A percentile compares a stretch with the other conserved stretches of the same genome.
phyloP scores from a whole-genome alignment of 352 stramenopile species.

The Globisporangium perplexum region DNA sequence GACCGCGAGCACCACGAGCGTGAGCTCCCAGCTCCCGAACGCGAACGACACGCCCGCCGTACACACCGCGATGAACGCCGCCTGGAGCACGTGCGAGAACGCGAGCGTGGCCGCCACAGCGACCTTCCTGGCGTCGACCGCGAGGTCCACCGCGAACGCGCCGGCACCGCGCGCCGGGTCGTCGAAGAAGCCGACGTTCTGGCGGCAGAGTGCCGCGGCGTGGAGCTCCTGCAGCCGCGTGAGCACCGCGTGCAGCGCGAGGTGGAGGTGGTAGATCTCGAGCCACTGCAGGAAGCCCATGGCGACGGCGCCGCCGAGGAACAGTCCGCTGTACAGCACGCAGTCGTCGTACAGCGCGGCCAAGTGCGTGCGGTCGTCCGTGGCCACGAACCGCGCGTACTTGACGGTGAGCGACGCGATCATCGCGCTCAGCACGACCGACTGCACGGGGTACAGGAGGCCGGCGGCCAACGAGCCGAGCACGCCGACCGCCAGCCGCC shows the following conservation, averaged over 20 bases:
- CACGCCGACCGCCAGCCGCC: slow-evolving; percentile 24
- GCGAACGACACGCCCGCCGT: slow-evolving; percentile 10
- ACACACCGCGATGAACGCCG: slow-evolving; percentile 27
- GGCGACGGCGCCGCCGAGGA: slow-evolving; percentile 20
- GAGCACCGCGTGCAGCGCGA: slow-evolving; percentile 36
- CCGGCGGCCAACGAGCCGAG: slow-evolving; percentile 22
- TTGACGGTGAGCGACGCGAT: slow-evolving; percentile 22
- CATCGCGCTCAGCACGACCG: slow-evolving; percentile 28
- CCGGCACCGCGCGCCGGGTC: slow-evolving; percentile 33
- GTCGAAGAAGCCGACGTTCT: slow-evolving; percentile 72
- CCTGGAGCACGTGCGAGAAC: slow-evolving; percentile 36
- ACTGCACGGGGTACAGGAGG: slow-evolving; percentile 19
- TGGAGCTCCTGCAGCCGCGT: slow-evolving; percentile 35
- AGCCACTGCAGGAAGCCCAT: slow-evolving; percentile 21
- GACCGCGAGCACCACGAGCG: slow-evolving; percentile 10
- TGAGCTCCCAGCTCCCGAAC: slow-evolving; percentile 12
- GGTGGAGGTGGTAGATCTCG: slow-evolving; percentile 32
- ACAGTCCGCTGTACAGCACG: slow-evolving; percentile 20
- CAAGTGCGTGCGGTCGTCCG: slow-evolving; percentile 13
- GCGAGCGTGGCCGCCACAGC: slow-evolving; percentile 24
- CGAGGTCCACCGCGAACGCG: slow-evolving; percentile 40
- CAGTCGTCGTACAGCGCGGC: slow-evolving; percentile 21
- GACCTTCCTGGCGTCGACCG: slow-evolving; percentile 36
- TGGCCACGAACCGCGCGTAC: slow-evolving; percentile 19
- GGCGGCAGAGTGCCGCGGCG: slow-evolving; percentile 37